phyloP scores from a whole-genome alignment of 2,329 filamentous ascomycete genomes.

The Leptodontidium sp. region DNA sequence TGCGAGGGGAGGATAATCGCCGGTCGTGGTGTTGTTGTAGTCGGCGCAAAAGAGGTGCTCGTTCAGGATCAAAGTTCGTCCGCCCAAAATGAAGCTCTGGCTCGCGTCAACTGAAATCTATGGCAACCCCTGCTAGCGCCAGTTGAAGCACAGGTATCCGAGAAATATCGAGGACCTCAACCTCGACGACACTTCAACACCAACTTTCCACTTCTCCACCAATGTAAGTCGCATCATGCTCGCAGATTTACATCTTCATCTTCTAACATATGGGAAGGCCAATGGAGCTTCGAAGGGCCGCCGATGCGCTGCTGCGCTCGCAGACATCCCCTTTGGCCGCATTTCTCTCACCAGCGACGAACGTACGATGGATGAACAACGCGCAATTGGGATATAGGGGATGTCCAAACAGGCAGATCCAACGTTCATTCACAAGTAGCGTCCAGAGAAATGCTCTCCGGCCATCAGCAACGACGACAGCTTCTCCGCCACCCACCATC shows the following conservation, averaged over 20 bases:
- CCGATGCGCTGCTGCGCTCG: constrained; percentile 44
- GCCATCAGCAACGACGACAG: constrained; percentile 19
- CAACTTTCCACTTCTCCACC: constrained; percentile 21
- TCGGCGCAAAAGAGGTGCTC: constrained; percentile 20
- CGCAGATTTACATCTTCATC: constrained; percentile 24
- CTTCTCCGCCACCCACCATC: constrained; percentile 7
- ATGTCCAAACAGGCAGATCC: constrained; percentile 16
- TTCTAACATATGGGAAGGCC: constrained; percentile 30
- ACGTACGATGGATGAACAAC: constrained; percentile 33
- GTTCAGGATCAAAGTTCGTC: neutral
- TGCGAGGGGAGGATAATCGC: neutral
- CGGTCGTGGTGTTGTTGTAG: constrained; percentile 17
- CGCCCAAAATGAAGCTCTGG: constrained; percentile 23
- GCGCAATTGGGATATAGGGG: constrained; percentile 31
- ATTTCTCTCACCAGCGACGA: constrained; percentile 42
- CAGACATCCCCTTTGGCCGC: constrained; percentile 40
- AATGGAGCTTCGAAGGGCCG: constrained; percentile 48
- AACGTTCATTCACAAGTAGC: constrained; percentile 28
- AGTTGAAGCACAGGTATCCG: neutral
- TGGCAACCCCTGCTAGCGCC: constrained; percentile 16
- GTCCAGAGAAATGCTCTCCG: constrained; percentile 23
- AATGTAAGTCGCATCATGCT: constrained; percentile 33
- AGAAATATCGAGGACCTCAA: constrained; percentile 23
- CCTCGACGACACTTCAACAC: constrained; percentile 36
- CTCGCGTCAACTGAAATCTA: neutral